Percentiles rank a stretch among this genome's conserved stretches.
Conservation (phyloP, 1,139 yeast genomes). For the Candida anutae region DNA sequence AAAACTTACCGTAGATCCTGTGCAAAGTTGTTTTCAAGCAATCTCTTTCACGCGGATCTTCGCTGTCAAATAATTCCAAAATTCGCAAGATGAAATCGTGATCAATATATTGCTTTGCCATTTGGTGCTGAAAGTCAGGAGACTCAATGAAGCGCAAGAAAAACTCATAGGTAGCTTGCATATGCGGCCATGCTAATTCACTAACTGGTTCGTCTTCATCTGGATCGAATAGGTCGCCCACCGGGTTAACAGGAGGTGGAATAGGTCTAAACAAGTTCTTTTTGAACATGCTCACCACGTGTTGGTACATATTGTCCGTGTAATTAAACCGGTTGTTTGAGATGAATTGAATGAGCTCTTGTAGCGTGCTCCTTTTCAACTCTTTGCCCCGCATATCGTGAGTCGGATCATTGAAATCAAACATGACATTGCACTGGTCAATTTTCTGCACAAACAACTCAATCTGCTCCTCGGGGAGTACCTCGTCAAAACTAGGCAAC, state of each 20-base stretch:
- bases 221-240: constrained; percentile 94
- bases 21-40: constrained; percentile 91
- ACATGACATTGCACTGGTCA: constrained; percentile 90
- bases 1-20: constrained; percentile 90
- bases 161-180: constrained; percentile 94
- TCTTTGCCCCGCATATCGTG: constrained; percentile 90
- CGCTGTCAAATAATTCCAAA: constrained; percentile 87
- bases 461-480: constrained; percentile 76
- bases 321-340: constrained; percentile 74
- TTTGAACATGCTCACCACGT: constrained; percentile 85
- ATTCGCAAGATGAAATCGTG: constrained; percentile 77
- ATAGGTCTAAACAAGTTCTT: constrained; percentile 87
- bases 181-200: constrained; percentile 98
- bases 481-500: constrained; percentile 86
- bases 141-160: constrained; percentile 88
- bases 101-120: constrained; percentile 90
- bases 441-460: constrained; percentile 79
- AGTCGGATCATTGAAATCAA: constrained; percentile 91
- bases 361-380: constrained; percentile 76
- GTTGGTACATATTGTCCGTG: constrained; percentile 85
- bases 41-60: constrained; percentile 94
- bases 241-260: constrained; percentile 96
- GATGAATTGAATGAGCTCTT: constrained; percentile 83
- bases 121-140: constrained; percentile 88
- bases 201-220: constrained; percentile 98